Evolutionary conservation across 495 filamentous ascomycete genomes (phyloP).

Genomic region (Penicillium lividum): DNA sequence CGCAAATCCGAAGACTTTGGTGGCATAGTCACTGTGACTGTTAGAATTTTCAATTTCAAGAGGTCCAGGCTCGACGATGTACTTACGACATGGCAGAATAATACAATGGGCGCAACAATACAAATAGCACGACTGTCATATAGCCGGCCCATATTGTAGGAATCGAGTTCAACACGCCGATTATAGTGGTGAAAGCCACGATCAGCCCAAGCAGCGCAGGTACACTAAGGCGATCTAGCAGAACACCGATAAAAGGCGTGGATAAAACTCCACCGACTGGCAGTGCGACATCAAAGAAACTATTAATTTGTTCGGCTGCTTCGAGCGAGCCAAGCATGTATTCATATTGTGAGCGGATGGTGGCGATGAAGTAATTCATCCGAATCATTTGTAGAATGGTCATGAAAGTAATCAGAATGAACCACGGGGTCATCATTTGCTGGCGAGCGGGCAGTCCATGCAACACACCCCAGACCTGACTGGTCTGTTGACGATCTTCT

Average conservation of each 20-base stretch:
- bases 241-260: constrained; percentile 80
- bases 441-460: constrained; percentile 69
- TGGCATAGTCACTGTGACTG: constrained; percentile 69
- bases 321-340: constrained; percentile 63
- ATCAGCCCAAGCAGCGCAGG: constrained; percentile 67
- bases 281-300: constrained; percentile 88
- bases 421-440: constrained; percentile 87
- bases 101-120: constrained; percentile 50
- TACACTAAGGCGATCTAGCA: constrained; percentile 73
- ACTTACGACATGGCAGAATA: constrained; percentile 57
- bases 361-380: constrained; percentile 98
- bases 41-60: constrained; percentile 21
- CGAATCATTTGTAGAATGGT: constrained; percentile 94
- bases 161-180: constrained; percentile 77
- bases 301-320: constrained; percentile 69
- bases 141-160: constrained; percentile 73
- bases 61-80: too few relatives aligned
- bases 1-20: constrained; percentile 92
- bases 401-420: constrained; percentile 85
- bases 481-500: constrained; percentile 52
- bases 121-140: constrained; percentile 75
- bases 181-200: constrained; percentile 70
- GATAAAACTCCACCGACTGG: constrained; percentile 80
- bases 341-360: constrained; percentile 80
- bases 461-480: constrained; percentile 74